A percentile compares a stretch with the other conserved stretches of the same genome.
These are phyloP conservation scores for Phytophthora foliorum DNA, from an alignment of 352 stramenopile genomes.

Conservation along the genomic window DNA sequence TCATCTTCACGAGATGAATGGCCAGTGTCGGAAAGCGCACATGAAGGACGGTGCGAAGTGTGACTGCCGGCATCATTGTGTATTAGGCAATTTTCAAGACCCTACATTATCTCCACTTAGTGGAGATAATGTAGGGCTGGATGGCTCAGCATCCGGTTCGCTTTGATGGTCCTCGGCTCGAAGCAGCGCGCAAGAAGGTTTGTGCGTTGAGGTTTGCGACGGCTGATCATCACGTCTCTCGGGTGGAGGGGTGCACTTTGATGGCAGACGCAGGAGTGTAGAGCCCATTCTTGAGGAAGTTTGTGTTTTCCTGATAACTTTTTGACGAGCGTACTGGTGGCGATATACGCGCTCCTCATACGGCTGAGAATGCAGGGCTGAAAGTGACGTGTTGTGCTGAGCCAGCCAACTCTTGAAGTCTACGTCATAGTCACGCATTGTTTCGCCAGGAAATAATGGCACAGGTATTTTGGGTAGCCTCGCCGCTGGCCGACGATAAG, in stretches of 20 bases:
- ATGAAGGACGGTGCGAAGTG: not conserved
- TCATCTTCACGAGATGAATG: not conserved
- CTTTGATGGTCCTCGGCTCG: not conserved
- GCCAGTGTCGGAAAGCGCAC: not conserved
- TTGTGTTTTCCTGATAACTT: not conserved
- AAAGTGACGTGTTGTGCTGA: not conserved
- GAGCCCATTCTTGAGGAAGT: not conserved
- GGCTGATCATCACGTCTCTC: not conserved
- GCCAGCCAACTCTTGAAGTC: conserved; percentile 13
- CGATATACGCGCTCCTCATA: conserved; percentile 10
- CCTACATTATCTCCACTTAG: no score
- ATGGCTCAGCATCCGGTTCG: not conserved
- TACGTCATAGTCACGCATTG: conserved; percentile 13
- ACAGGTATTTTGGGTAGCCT: conserved; percentile 21
- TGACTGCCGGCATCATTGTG: not conserved
- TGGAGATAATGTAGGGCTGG: not conserved
- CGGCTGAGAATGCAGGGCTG: not conserved
- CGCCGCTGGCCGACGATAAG: not conserved
- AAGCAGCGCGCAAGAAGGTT: not conserved
- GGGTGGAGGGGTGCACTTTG: not conserved
- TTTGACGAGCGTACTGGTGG: conserved; percentile 1
- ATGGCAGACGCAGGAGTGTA: not conserved
- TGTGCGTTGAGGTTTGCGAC: not conserved
- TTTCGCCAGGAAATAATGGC: conserved; percentile 24
- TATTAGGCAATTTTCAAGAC: not conserved